Evolutionary conservation across 805 yeast species (phyloP), one percentile per base, ranked within the genome.

Genomic region (Lipomyces starkeyi): DNA sequence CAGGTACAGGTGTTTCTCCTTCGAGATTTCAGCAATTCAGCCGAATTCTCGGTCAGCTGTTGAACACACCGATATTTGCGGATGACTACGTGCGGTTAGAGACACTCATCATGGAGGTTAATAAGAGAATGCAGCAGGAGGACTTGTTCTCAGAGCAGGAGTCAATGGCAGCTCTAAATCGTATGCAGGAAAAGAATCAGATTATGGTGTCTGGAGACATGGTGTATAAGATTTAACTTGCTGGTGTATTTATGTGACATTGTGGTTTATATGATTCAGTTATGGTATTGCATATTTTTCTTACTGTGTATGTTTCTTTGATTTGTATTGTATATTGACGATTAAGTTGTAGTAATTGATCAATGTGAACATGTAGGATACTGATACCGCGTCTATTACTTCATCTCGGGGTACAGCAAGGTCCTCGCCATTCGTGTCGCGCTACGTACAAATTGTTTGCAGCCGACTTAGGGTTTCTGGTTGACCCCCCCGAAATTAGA

Each of bases 11-110:
- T 9, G 81, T 88, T 22, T 86, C 90, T 2, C 82, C 83, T 1
- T 80, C 83, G 22, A 81, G 91, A 71, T 79, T 82, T 62, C 80
- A 79, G n/a, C 73, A 76, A 37, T 83, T 87, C 73, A 82, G 83
- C 25, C 80, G 82, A 67, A 76, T 82, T 13, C 80, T 85, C 25
- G 87, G 88, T 0, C 78, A 76, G 29, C 77, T 86, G 56, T 79
- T 85, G 74, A 82, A 82, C 64, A 78, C 83, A 3, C 81, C 79
- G 25, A 65, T 82, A 4, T 83, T 81, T 65, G 71, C 65, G 4
- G 83, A 81, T 25, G 84, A 82, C 34, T 81, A 81, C 66, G 82
- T 83, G 62, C 77, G 82, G 0, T 71, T 79, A 9, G 80, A 77
- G 4, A 73, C 76, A 1, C 74, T 86, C 34, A 69, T 82, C 9